Conservation (phyloP, 495 filamentous ascomycete species). For the Penicillium taxi region DNA sequence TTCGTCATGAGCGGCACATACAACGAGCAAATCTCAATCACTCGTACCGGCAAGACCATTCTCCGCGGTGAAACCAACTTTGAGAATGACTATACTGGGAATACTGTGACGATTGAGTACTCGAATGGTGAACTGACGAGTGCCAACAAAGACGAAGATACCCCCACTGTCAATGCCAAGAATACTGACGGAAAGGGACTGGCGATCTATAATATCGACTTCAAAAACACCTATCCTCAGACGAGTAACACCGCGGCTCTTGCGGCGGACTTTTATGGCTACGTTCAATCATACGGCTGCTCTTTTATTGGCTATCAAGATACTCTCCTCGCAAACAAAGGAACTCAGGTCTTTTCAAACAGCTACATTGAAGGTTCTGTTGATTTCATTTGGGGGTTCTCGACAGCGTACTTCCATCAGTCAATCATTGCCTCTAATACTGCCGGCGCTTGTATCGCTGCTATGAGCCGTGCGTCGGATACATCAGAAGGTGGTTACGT, state of each 20-base stretch:
- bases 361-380: slow-evolving; percentile 35
- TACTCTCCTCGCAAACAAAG: slow-evolving; percentile 47
- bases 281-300: slow-evolving; percentile 12
- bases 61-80: slow-evolving; percentile 9
- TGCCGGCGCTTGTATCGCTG: slow-evolving; percentile 46
- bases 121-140: slow-evolving; percentile 8
- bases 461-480: slow-evolving; percentile 45
- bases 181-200: slow-evolving; percentile 7
- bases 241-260: slow-evolving; percentile 7
- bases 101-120: slow-evolving; percentile 4
- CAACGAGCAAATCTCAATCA: slow-evolving; percentile 11
- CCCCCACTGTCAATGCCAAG: slow-evolving; percentile 7
- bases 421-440: slow-evolving; percentile 38
- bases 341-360: slow-evolving; percentile 44
- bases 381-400: slow-evolving; percentile 62
- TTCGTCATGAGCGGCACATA: slow-evolving; percentile 10
- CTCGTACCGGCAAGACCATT: slow-evolving; percentile 11
- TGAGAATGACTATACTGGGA: slow-evolving; percentile 12
- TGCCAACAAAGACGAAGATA: slow-evolving; percentile 6
- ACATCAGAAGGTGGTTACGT: slow-evolving; percentile 49
- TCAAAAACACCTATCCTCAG: slow-evolving; percentile 10
- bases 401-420: slow-evolving; percentile 46
- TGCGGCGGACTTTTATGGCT: slow-evolving; percentile 9
- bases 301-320: slow-evolving; percentile 47
- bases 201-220: slow-evolving; percentile 11